Base-by-base conservation (phyloP, 1,284 basidiomycete genomes). In the Ganoderma lucidum region DNA sequence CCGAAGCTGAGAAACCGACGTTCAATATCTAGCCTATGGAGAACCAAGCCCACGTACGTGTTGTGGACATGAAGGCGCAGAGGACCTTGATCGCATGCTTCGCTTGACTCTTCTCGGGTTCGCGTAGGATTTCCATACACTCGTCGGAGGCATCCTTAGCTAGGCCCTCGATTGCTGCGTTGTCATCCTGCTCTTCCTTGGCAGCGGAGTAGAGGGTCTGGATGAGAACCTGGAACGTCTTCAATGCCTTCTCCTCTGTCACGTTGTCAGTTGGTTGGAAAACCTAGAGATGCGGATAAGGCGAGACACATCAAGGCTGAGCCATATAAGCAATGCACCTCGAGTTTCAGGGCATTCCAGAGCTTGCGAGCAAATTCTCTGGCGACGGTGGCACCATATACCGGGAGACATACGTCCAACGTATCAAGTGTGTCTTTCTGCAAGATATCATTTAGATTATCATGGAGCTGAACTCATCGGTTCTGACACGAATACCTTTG, bases 61-160 rank as follows among this genome's bases (percentile, higher is more conserved):
- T 93, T 10, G 91, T 92, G 28, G 87, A 83, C 77, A 96, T 85
- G 74, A 96, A 87, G 0, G 90, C 87, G 69, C 91, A 92, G 19
- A 98, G 80, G 28, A 95, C 88, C 78, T 94, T 95, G 59, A 92
- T 92, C 0, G 95, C 95, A 60, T 93, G 90, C 74, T 91, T 90
- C 0, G 96, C 95, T 78, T 95, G 93, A 77, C 88, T 93, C 82
- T 98, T 98, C 80, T 98, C 96, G 0, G 96, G 96, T 76, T 97
- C 94, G 56, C 89, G 87, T 60, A 98, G 81, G 51, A 93, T 89
- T 44, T 88, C 86, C 14, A 96, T 83, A 75, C 94, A 96, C 77
- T 97, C 94, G 69, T 91, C 87, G 71, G 92, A 93, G 0, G 93
- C 91, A 45, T 92, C 89, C 74, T 87, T 87, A 6, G 91, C 92